Conservation (phyloP, 1,139 yeast genomes). For the Hemisphaericaspora xylofermentans region DNA sequence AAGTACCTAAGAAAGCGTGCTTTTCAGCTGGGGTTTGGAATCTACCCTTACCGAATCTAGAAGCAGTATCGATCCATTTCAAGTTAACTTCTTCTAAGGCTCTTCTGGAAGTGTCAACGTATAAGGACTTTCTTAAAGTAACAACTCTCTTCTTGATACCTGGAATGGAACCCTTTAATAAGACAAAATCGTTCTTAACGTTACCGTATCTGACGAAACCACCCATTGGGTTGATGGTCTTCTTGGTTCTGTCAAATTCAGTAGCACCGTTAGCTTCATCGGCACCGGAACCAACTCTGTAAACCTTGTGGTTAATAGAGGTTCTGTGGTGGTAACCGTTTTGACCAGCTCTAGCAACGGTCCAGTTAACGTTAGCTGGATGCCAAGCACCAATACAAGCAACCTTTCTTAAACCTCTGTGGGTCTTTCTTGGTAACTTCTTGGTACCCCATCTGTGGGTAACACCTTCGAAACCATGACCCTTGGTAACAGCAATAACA, state of each 20-base stretch:
- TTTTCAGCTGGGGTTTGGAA: conserved; percentile 99
- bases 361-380: conserved; percentile 99
- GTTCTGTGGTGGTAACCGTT: conserved; percentile 99
- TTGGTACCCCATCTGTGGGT: conserved; percentile 99
- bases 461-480: conserved; percentile 99
- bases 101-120: conserved; percentile 97
- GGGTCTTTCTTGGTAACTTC: conserved; percentile 99
- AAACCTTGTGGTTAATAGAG: conserved; percentile 99
- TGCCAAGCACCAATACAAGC: conserved; percentile 99
- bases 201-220: conserved; percentile 99
- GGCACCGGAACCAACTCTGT: conserved; percentile 97
- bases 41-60: conserved; percentile 99
- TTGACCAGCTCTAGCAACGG: conserved; percentile 99
- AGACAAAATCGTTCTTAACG: conserved; percentile 95
- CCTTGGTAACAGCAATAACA: conserved; percentile 99
- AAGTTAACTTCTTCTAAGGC: conserved; percentile 95
- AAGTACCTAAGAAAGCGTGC: conserved; percentile 99
- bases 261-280: conserved; percentile 96
- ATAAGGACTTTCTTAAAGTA: conserved; percentile 97
- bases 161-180: conserved; percentile 98
- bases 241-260: conserved; percentile 98
- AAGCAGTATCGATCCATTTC: conserved; percentile 99
- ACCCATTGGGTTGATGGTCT: conserved; percentile 99
- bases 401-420: conserved; percentile 99
- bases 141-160: conserved; percentile 99